Base-by-base conservation (phyloP, 1,284 basidiomycete genomes). In the Leccinum fallax region DNA sequence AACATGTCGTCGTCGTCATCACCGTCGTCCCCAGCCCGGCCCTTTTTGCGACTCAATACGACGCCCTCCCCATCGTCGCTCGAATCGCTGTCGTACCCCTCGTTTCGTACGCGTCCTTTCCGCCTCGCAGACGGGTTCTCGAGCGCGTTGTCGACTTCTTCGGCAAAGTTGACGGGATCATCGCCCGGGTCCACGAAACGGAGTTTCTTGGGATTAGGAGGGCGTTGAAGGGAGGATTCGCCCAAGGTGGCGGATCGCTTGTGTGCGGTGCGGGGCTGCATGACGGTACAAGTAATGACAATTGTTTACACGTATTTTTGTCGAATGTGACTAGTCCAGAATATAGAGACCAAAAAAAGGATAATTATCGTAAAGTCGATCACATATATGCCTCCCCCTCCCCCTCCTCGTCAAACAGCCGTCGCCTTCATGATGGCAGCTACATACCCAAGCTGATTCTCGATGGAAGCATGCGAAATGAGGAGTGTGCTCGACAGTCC, bases 71-170 rank as follows among this genome's bases (percentile, higher is more conserved):
- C 94, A 65, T 96, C 94, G 70, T 95, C 93, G 58, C 88, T 95
- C 2, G 94, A 96, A 75, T 98, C 96, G 1, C 93, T 95, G 5
- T 95, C 95, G 74, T 97, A 98, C 4, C 95, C 96, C 58, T 94
- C 93, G 28, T 85, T 90, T 71, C 89, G 90, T 60, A 96, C 85
- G 67, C 85, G 80, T 60, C 89, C 84, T 76, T 87, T 84, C 58
- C 89, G 83, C 61, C 78, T 79, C 11, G 79, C 75, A 19, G 80
- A 80, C 2, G 85, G 83, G 65, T 82, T 80, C 74, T 93, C 90
- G 63, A 93, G 86, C 3, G 86, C 81, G 9, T 82, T 81, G 65
- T 92, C 89, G 43, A 93, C 85, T 72, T 93, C 80, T 71, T 91
- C 86, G 48, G 86, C 88, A 74, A 93, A 93, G 66, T 85, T 84